Base-by-base conservation (phyloP, 257 asterid genomes). In the Avicennia marina region DNA sequence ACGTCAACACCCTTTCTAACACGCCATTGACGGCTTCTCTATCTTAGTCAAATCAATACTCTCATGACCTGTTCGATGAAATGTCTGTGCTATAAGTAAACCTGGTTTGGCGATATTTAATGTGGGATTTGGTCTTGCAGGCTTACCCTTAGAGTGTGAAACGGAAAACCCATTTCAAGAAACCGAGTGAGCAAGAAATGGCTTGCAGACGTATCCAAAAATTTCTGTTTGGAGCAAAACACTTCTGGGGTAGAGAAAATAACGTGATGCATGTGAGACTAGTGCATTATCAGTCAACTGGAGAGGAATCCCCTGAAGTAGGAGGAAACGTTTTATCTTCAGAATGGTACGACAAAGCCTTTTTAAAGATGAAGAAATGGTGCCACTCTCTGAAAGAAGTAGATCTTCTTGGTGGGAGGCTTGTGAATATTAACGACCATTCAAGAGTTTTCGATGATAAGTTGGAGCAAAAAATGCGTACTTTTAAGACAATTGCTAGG, bases 331-430 rank as follows among this genome's bases (percentile, higher is more conserved):
- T 46, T 63, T 67, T 71, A 2, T 67, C 90, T 55, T 58, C 75
- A 3, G 95, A 85, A 63, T 91, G 96, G 96, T 79, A 71, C 25
- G 94, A 74, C 15, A 68, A 59, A 38, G 77, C 89, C 43, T 79
- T 72, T 17, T 18, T 13, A 12, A 89, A 71, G 83, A 79, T 84
- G 72, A 64, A 56, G 34, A 84, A 80, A 67, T 79, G 81, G 77
- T 63, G 85, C 68, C 75, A 53, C 32, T 57, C 56, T 25, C 56
- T 88, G 63, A 88, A 81, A 72, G 72, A 75, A 40, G 42, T 83
- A 48, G 95, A 88, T 75, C 70, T 88, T 75, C 43, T 82, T 66
- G 78, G 78, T 66, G 95, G 97, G 58, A 76, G 82, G 68, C 74
- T 86, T 51, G 79, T 85, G 49, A 77, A 74, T 63, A 62, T 80